Conservation (phyloP, 164 flowering plant genomes). For the Umbilicus rupestris region DNA sequence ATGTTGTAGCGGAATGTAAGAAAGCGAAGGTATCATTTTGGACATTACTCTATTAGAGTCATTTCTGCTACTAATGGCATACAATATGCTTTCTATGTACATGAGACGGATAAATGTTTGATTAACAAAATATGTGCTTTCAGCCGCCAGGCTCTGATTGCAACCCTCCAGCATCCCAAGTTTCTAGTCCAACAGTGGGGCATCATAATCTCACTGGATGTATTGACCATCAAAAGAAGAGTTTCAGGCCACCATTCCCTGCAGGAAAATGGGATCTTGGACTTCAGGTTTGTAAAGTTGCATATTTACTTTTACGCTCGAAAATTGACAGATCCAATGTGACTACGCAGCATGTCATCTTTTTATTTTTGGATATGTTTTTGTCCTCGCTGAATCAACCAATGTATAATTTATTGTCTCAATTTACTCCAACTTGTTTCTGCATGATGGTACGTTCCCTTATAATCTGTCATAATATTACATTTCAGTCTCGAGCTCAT, state of each 20-base stretch:
- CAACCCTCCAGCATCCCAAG: constrained; percentile 44
- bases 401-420: too few species aligned
- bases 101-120: neutral
- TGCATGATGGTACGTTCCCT: too few species aligned
- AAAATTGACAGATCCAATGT: neutral
- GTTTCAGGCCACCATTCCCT: constrained; percentile 46
- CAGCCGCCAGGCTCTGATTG: constrained; percentile 38
- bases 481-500: constrained; percentile 70
- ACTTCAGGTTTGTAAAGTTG: constrained; percentile 55
- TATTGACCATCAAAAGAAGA: constrained; percentile 59
- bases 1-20: constrained; percentile 87
- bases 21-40: constrained; percentile 54
- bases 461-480: neutral
- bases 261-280: constrained; percentile 99
- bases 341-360: too few species aligned
- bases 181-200: constrained; percentile 28
- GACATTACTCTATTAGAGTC: neutral
- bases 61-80: neutral
- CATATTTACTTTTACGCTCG: neutral
- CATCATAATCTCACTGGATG: constrained; percentile 42
- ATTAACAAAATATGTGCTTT: constrained; percentile 3
- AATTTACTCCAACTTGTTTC: too few species aligned
- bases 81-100: neutral
- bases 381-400: too few species aligned
- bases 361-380: neutral